Evolutionary conservation across 345 rosid genomes (phyloP).

Genomic region (Moricandia arvensis): DNA sequence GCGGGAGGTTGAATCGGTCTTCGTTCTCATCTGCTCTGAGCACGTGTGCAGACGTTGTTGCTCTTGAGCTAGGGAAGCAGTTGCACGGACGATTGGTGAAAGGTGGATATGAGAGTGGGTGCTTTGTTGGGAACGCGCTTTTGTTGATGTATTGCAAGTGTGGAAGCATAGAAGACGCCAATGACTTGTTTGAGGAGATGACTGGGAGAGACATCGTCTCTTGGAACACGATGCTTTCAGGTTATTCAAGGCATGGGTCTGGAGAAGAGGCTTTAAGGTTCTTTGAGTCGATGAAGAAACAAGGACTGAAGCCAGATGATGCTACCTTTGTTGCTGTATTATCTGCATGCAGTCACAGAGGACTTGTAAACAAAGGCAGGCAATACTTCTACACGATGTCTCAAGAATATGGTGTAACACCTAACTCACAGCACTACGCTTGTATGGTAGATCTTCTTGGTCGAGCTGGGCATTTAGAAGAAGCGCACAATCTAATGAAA

Average conservation of each 20-base stretch:
- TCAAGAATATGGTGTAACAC: constrained; percentile 49
- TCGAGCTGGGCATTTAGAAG: constrained; percentile 64
- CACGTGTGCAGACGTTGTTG: constrained; percentile 61
- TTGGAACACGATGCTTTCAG: constrained; percentile 68
- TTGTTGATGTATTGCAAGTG: constrained; percentile 74
- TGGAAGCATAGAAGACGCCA: constrained; percentile 68
- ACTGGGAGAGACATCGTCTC: constrained; percentile 57
- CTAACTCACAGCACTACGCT: constrained; percentile 62
- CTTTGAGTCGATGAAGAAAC: constrained; percentile 58
- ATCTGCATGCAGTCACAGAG: constrained; percentile 73
- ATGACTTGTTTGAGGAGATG: constrained; percentile 54
- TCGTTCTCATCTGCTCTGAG: constrained; percentile 59
- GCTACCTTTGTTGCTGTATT: constrained; percentile 64
- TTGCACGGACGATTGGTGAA: constrained; percentile 62
- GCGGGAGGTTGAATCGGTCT: constrained; percentile 62
- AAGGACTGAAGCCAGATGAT: constrained; percentile 58
- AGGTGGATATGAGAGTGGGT: constrained; percentile 60
- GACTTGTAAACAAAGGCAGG: constrained; percentile 56
- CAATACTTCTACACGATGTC: constrained; percentile 53
- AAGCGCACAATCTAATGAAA: constrained; percentile 55
- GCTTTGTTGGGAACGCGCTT: constrained; percentile 65
- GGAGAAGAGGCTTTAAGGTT: constrained; percentile 53
- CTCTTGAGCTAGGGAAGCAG: constrained; percentile 68
- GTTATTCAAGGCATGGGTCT: constrained; percentile 69
- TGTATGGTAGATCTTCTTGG: constrained; percentile 81